Evolutionary conservation across 495 filamentous ascomycete genomes (phyloP).

Genomic region (Glarea lozoyensis): DNA sequence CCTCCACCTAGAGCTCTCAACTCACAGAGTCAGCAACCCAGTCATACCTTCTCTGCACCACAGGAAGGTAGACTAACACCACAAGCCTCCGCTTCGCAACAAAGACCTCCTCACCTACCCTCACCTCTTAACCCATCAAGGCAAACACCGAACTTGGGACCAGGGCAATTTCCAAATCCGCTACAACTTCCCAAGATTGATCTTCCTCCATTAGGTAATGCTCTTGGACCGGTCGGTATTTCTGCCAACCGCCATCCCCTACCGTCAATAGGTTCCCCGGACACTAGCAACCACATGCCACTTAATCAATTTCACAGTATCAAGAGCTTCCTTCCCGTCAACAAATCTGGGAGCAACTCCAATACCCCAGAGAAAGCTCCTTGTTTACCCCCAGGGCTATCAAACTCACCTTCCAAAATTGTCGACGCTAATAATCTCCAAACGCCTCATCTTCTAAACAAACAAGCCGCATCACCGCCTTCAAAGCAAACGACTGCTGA

Average conservation of each 20-base stretch:
- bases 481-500: neutral
- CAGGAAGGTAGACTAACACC: too few species aligned
- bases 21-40: too few species aligned
- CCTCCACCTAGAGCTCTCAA: too few species aligned
- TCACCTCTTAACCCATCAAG: neutral
- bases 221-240: neutral
- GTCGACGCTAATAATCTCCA: too few species aligned
- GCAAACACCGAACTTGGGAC: neutral
- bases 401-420: neutral
- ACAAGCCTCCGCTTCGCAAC: too few species aligned
- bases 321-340: constrained; percentile 15
- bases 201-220: neutral
- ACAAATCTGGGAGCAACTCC: constrained; percentile 1
- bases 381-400: too few species aligned
- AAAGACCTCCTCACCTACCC: neutral
- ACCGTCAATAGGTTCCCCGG: too few species aligned
- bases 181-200: neutral
- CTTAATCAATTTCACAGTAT: neutral
- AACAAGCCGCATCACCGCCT: neutral
- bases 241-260: neutral
- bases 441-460: too few species aligned
- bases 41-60: too few species aligned
- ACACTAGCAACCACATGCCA: too few species aligned
- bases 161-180: neutral
- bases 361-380: neutral